phyloP scores from a whole-genome alignment of 805 yeast genomes.

The Yamadazyma olivae region DNA sequence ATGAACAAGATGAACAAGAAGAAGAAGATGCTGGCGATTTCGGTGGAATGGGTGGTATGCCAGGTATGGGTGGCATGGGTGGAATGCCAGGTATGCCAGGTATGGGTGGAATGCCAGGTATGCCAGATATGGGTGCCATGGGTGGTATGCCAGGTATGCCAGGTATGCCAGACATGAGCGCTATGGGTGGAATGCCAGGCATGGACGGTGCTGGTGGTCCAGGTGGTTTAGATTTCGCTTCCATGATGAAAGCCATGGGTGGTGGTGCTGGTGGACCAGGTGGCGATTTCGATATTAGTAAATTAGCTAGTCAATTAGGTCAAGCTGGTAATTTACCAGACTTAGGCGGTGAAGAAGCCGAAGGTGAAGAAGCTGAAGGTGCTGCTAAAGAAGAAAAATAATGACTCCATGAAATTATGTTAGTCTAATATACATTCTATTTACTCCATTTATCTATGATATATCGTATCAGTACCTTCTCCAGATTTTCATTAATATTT shows the following conservation, averaged over 20 bases:
- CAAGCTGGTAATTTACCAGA: conserved; percentile 31
- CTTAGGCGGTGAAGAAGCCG: conserved; percentile 24
- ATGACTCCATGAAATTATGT: not conserved
- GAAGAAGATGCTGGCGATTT: conserved; percentile 42
- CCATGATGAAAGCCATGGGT: conserved; percentile 22
- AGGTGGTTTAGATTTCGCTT: conserved; percentile 25
- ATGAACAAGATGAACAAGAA: conserved; percentile 80
- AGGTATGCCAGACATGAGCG: conserved; percentile 23
- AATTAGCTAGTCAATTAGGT: conserved; percentile 44
- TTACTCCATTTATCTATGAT: no score
- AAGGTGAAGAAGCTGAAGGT: conserved; percentile 17
- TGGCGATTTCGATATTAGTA: conserved; percentile 32
- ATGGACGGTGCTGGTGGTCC: conserved; percentile 20
- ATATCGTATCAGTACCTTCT: no score
- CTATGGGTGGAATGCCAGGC: conserved; percentile 18
- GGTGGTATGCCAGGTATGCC: conserved; percentile 37
- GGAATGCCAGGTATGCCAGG: conserved; percentile 18
- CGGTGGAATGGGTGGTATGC: conserved; percentile 17
- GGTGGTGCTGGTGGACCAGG: conserved; percentile 28
- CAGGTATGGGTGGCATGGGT: conserved; percentile 26
- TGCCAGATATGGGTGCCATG: conserved; percentile 24
- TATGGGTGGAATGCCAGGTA: conserved; percentile 19
- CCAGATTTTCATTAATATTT: no score
- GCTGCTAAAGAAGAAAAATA: conserved; percentile 18
- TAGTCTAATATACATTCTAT: no score